Percentiles rank a stretch among this genome's conserved stretches.
These are phyloP conservation scores for Hyparrhenia diplandra DNA, from an alignment of 176 grass and related monocot species.

Conservation along the genomic window DNA sequence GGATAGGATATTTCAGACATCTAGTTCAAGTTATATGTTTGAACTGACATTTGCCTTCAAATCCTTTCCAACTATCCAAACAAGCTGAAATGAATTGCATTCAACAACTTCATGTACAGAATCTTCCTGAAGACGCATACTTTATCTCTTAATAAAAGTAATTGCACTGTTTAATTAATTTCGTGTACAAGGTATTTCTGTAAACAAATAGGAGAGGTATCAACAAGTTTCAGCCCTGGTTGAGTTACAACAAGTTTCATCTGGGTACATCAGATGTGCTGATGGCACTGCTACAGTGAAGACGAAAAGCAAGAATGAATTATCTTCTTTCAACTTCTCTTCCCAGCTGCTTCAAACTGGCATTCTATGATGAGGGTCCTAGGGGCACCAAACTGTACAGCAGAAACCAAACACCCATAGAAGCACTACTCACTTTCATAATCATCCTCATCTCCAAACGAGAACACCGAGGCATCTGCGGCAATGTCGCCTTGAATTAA, in stretches of 20 bases:
- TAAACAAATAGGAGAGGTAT: background rate
- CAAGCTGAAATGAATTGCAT: background rate
- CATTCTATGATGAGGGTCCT: constrained; percentile 4
- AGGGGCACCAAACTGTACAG: constrained; percentile 46
- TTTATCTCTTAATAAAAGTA: background rate
- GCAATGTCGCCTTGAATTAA: constrained; percentile 97
- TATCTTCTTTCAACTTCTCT: background rate
- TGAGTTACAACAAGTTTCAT: constrained; percentile 30
- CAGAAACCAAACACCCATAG: background rate
- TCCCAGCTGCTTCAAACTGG: background rate
- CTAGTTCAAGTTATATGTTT: background rate
- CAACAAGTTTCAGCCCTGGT: constrained; percentile 8
- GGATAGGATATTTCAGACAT: background rate
- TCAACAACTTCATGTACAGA: background rate
- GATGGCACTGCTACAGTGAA: constrained; percentile 17
- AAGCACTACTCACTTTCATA: constrained; percentile 73
- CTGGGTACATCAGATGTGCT: constrained; percentile 11
- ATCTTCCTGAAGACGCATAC: no score
- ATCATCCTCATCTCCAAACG: constrained; percentile 90
- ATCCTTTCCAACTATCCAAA: background rate
- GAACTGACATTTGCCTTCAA: background rate
- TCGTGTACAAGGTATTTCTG: background rate
- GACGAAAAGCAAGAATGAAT: constrained; percentile 46
- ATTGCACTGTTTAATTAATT: background rate
- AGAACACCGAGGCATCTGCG: constrained; percentile 86